These are phyloP conservation scores for Backusella luteola DNA, from an alignment of 192 early-diverging fungal species.

Conservation along the genomic window DNA sequence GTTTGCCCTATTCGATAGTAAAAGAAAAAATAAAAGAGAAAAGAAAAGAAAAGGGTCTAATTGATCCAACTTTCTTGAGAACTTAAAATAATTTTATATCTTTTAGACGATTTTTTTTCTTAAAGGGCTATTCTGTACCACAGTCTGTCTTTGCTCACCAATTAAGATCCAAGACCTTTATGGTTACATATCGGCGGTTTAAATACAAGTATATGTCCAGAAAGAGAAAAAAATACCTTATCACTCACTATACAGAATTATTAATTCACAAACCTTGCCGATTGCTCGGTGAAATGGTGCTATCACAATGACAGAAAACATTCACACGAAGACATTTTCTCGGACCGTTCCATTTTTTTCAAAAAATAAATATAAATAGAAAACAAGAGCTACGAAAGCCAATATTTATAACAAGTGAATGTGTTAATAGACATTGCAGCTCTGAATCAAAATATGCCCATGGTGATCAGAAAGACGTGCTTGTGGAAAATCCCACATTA, in stretches of 20 bases:
- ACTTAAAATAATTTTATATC: too few relatives aligned
- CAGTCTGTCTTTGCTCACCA: not conserved
- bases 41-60: not conserved
- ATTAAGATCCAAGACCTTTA: not conserved
- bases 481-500: not conserved
- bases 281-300: not conserved
- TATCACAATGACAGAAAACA: conserved; percentile 4
- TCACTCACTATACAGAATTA: not conserved
- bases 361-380: not conserved
- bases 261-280: conserved; percentile 1
- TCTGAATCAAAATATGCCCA: not conserved
- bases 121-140: not conserved
- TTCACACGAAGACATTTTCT: not conserved
- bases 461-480: not conserved
- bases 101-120: not conserved
- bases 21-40: not conserved
- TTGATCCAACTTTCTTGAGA: not conserved
- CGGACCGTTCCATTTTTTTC: not conserved
- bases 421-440: not conserved
- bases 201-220: not conserved
- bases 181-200: not conserved
- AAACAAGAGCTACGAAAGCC: not conserved
- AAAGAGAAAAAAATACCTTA: conserved; percentile 4
- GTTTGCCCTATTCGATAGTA: not conserved
- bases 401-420: not conserved